These are phyloP conservation scores for Plasmodium malariae DNA, from an alignment of 169 alveolate species.

Conservation along the genomic window DNA sequence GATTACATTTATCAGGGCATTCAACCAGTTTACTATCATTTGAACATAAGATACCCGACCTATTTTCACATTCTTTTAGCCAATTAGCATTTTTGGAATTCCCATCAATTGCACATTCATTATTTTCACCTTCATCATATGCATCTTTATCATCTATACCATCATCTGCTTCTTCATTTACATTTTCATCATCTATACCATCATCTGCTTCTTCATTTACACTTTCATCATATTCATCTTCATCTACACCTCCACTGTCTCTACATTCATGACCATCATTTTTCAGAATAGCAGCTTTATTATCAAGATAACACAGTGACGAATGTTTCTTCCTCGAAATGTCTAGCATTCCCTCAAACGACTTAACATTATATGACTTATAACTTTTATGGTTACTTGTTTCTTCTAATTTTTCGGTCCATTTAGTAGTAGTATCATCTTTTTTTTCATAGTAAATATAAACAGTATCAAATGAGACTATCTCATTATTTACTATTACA, in stretches of 20 bases:
- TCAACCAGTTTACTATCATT: no score
- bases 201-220: no score
- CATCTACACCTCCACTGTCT: neutral
- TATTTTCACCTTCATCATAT: no score
- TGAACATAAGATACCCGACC: no score
- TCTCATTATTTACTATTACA: constrained; percentile 18
- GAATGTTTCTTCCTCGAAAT: constrained; percentile 14
- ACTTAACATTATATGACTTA: neutral
- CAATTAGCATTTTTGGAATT: no score
- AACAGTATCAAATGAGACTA: constrained; percentile 43
- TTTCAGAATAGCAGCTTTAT: constrained; percentile 11
- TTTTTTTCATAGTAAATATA: constrained; percentile 61
- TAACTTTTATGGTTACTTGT: constrained; percentile 7
- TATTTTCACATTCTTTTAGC: no score
- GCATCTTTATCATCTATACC: no score
- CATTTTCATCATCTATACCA: no score
- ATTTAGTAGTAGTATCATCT: neutral
- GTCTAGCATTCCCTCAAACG: constrained; percentile 17
- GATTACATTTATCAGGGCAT: no score
- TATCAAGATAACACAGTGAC: constrained; percentile 13
- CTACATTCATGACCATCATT: neutral
- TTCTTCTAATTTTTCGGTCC: neutral
- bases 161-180: no score
- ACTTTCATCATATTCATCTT: no score
- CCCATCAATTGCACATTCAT: no score